phyloP scores from a whole-genome alignment of 805 yeast species.

The Lipomyces starkeyi region DNA sequence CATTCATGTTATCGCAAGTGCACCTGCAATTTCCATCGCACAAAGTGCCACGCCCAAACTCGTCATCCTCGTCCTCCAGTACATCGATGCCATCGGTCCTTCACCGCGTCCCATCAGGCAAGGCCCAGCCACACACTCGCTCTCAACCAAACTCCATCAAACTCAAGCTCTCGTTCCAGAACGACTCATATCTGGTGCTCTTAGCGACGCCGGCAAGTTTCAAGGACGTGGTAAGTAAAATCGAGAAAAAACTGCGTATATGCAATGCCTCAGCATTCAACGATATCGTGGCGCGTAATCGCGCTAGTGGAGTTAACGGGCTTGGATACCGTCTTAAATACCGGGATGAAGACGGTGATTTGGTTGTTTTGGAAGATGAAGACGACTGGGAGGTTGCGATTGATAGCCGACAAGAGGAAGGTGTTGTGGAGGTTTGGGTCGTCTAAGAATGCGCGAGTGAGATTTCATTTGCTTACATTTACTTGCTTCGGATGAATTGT shows the following conservation, averaged over 20 bases:
- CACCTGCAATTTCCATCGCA: background rate
- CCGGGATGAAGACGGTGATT: constrained; percentile 95
- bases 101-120: constrained; percentile 27
- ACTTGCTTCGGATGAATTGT: background rate
- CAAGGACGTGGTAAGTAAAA: constrained; percentile 60
- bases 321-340: constrained; percentile 61
- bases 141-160: constrained; percentile 40
- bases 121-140: constrained; percentile 15
- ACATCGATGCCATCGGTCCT: background rate
- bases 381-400: constrained; percentile 36
- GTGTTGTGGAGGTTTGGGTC: constrained; percentile 33
- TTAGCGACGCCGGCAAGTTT: constrained; percentile 61
- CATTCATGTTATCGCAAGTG: constrained; percentile 3
- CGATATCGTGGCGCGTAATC: constrained; percentile 22
- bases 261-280: constrained; percentile 55
- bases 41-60: background rate
- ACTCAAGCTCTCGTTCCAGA: constrained; percentile 46
- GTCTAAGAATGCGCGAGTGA: background rate
- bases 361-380: constrained; percentile 52
- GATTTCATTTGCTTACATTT: background rate
- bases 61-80: constrained; percentile 38
- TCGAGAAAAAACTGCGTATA: constrained; percentile 61
- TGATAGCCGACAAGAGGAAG: constrained; percentile 30
- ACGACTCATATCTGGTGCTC: constrained; percentile 63
- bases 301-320: constrained; percentile 13